Conservation (phyloP, 129 eudicot species). For the carrot (Daucus carota) region DNA sequence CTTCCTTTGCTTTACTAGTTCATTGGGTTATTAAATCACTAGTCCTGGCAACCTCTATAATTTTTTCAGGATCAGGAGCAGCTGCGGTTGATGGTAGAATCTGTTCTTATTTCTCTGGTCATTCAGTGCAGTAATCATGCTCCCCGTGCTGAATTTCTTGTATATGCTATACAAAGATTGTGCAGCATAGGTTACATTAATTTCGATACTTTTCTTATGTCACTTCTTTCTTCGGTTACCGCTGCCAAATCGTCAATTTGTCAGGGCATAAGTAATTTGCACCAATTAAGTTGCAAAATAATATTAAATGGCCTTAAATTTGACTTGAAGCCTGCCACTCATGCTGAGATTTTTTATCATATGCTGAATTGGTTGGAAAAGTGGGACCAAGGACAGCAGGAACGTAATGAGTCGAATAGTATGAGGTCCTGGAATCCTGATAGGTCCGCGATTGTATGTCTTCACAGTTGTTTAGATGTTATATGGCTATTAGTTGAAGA, state of each 20-base stretch:
- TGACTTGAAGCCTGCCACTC: slow-evolving; percentile 74
- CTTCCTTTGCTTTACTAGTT: background rate
- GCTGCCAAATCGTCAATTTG: slow-evolving; percentile 56
- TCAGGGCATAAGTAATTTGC: slow-evolving; percentile 71
- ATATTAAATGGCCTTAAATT: slow-evolving; percentile 58
- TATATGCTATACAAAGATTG: slow-evolving; percentile 72
- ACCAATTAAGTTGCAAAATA: slow-evolving; percentile 87
- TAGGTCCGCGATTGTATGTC: slow-evolving; percentile 71
- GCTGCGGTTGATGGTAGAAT: slow-evolving; percentile 69
- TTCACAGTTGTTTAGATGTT: slow-evolving; percentile 84
- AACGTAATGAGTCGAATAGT: slow-evolving; percentile 54
- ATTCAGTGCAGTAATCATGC: slow-evolving; percentile 86
- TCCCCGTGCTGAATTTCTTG: slow-evolving; percentile 88
- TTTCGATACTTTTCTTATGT: slow-evolving; percentile 85
- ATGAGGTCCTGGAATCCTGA: slow-evolving; percentile 63
- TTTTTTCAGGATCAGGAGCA: slow-evolving; percentile 75
- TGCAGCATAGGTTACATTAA: slow-evolving; percentile 64
- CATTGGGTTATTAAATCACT: background rate
- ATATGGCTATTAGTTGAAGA: slow-evolving; percentile 88
- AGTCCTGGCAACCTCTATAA: background rate
- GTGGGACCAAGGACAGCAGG: slow-evolving; percentile 85
- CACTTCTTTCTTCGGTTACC: slow-evolving; percentile 82
- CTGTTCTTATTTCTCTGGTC: slow-evolving; percentile 76
- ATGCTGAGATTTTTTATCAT: slow-evolving; percentile 72
- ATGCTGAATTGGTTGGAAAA: slow-evolving; percentile 83